A percentile compares a stretch with the other conserved stretches of the same genome.
These are phyloP conservation scores for Stramenopiles sp. DNA, from an alignment of 352 stramenopile species.

Conservation along the genomic window DNA sequence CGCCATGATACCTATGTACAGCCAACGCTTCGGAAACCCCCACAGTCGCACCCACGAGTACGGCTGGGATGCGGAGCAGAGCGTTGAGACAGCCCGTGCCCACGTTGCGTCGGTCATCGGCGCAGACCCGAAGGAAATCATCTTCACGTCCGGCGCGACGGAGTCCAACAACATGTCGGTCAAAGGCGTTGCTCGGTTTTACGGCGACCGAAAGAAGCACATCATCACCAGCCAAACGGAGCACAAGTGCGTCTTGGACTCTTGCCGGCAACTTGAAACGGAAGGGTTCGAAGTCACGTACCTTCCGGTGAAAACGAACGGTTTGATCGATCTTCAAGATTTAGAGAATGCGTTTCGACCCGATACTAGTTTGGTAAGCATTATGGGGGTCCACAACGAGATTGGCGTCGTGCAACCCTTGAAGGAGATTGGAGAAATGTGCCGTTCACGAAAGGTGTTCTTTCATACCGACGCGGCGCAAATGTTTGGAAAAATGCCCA, in stretches of 20 bases:
- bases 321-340: slow-evolving; percentile 79
- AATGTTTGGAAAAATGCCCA: slow-evolving; percentile 85
- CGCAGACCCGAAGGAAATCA: slow-evolving; percentile 89
- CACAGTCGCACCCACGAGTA: slow-evolving; percentile 95
- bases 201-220: slow-evolving; percentile 79
- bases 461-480: slow-evolving; percentile 98
- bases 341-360: slow-evolving; percentile 75
- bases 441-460: slow-evolving; percentile 72
- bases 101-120: slow-evolving; percentile 78
- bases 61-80: slow-evolving; percentile 89
- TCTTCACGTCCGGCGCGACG: slow-evolving; percentile 96
- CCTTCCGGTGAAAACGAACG: slow-evolving; percentile 75
- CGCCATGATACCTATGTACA: slow-evolving; percentile 95
- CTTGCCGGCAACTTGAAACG: slow-evolving; percentile 79
- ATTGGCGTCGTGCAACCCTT: slow-evolving; percentile 95
- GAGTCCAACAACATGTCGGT: slow-evolving; percentile 97
- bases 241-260: slow-evolving; percentile 95
- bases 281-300: slow-evolving; percentile 97
- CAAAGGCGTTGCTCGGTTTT: slow-evolving; percentile 90
- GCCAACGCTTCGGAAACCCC: slow-evolving; percentile 81
- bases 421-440: slow-evolving; percentile 83
- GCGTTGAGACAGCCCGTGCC: slow-evolving; percentile 64
- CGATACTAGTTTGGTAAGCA: slow-evolving; percentile 82
- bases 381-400: slow-evolving; percentile 99
- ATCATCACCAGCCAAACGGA: slow-evolving; percentile 96